phyloP scores from a whole-genome alignment of 2,329 filamentous ascomycete genomes.

The Talaromyces sp. region DNA sequence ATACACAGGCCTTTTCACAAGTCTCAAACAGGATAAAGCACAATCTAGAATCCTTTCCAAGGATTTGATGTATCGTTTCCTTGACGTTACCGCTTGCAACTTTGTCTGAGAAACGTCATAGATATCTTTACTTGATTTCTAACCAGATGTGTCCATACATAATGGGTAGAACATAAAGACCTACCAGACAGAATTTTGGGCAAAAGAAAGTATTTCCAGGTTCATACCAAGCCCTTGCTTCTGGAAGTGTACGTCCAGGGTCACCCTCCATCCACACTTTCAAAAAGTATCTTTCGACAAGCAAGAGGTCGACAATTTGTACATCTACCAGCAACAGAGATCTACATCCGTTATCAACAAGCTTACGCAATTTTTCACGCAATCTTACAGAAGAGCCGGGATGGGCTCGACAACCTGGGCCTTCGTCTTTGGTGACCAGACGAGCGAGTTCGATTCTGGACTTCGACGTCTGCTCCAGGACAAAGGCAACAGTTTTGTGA shows the following conservation, averaged over 20 bases:
- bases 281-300: background rate
- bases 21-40: constrained; percentile 10
- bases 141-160: constrained; percentile 4
- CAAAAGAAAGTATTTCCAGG: background rate
- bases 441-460: constrained; percentile 41
- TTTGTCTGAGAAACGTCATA: constrained; percentile 12
- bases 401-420: constrained; percentile 34
- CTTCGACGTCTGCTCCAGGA: constrained; percentile 41
- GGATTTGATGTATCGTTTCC: constrained; percentile 4
- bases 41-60: constrained; percentile 14
- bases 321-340: background rate
- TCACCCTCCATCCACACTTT: background rate
- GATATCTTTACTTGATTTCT: constrained; percentile 7
- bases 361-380: background rate
- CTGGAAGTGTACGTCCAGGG: background rate
- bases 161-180: constrained; percentile 11
- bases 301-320: background rate
- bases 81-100: constrained; percentile 18
- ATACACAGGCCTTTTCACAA: background rate
- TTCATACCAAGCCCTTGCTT: background rate
- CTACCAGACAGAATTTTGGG: background rate
- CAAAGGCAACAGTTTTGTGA: constrained; percentile 43
- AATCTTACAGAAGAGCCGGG: background rate
- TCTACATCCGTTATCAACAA: background rate
- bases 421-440: constrained; percentile 50